These are phyloP conservation scores for Albugo candida DNA, from an alignment of 352 stramenopile species.

Conservation along the genomic window DNA sequence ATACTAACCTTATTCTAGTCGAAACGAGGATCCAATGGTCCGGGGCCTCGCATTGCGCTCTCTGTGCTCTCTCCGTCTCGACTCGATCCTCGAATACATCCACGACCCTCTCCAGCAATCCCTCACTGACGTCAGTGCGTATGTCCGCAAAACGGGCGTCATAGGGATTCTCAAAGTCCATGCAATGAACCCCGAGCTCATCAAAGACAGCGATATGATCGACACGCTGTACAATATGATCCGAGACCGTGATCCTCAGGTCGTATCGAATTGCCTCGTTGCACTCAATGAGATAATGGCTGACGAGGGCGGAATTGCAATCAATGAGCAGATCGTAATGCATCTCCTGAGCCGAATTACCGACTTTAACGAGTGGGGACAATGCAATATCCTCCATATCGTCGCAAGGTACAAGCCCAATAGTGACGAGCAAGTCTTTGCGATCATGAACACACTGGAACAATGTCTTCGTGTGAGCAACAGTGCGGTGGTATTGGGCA, in stretches of 20 bases:
- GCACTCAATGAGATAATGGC: constrained; percentile 97
- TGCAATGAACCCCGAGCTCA: constrained; percentile 80
- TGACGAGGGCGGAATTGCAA: constrained; percentile 90
- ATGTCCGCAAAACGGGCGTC: constrained; percentile 98
- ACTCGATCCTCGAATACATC: constrained; percentile 98
- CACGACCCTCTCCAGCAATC: constrained; percentile 80
- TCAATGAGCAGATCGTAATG: constrained; percentile 95
- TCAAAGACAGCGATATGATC: constrained; percentile 88
- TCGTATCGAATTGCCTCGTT: constrained; percentile 94
- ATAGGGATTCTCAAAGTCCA: constrained; percentile 98
- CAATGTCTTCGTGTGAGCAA: constrained; percentile 91
- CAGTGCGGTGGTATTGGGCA: constrained; percentile 90
- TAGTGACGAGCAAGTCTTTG: constrained; percentile 90
- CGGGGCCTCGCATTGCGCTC: constrained; percentile 92
- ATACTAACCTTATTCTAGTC: constrained; percentile 12
- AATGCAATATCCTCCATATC: constrained; percentile 92
- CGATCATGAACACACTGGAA: constrained; percentile 97
- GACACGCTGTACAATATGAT: constrained; percentile 99
- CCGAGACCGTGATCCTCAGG: constrained; percentile 90
- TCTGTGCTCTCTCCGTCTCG: constrained; percentile 91
- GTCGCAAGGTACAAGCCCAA: constrained; percentile 87
- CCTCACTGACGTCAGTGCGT: constrained; percentile 90
- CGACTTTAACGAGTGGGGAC: constrained; percentile 98
- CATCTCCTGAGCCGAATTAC: constrained; percentile 95
- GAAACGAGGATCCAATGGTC: constrained; percentile 97